Conservation (phyloP, 371 early-diverging fungal genomes). For the Mortierella sp. region DNA sequence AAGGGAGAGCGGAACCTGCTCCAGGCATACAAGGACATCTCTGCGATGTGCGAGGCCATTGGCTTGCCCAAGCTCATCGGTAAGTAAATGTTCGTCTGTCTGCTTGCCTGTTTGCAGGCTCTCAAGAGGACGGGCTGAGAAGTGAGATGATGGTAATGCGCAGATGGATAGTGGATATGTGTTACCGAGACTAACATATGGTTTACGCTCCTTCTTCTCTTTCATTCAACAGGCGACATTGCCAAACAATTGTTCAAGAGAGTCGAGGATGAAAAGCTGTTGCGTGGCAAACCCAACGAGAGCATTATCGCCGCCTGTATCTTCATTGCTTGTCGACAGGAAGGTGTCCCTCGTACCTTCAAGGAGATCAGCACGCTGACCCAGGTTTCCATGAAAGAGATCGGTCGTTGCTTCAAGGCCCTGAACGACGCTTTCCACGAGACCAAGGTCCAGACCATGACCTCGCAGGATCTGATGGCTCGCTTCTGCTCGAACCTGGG, state of each 20-base stretch:
- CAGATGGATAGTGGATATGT: background rate
- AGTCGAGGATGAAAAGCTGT: constrained; percentile 88
- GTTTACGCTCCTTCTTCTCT: background rate
- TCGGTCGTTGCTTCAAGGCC: constrained; percentile 90
- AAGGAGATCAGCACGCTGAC: constrained; percentile 98
- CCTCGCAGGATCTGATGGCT: constrained; percentile 84
- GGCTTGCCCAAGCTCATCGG: constrained; percentile 88
- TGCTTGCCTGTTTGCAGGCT: no score
- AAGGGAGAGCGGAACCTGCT: constrained; percentile 87
- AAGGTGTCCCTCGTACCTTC: constrained; percentile 95
- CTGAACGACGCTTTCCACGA: constrained; percentile 77
- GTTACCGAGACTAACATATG: no score
- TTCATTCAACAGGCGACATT: constrained; percentile 75
- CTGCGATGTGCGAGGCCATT: constrained; percentile 92
- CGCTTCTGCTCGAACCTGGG: constrained; percentile 90
- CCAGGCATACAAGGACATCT: constrained; percentile 95
- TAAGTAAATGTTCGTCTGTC: constrained; percentile 13
- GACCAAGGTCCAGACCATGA: constrained; percentile 75
- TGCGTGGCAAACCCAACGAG: constrained; percentile 92
- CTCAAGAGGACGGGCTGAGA: no score
- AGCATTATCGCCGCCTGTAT: constrained; percentile 98
- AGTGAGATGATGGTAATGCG: background rate
- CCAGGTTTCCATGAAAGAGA: constrained; percentile 92
- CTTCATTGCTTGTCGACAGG: constrained; percentile 96
- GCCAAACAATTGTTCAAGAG: constrained; percentile 97